Base-by-base conservation (phyloP, 148 eudicot genomes). In the Silene conica region DNA sequence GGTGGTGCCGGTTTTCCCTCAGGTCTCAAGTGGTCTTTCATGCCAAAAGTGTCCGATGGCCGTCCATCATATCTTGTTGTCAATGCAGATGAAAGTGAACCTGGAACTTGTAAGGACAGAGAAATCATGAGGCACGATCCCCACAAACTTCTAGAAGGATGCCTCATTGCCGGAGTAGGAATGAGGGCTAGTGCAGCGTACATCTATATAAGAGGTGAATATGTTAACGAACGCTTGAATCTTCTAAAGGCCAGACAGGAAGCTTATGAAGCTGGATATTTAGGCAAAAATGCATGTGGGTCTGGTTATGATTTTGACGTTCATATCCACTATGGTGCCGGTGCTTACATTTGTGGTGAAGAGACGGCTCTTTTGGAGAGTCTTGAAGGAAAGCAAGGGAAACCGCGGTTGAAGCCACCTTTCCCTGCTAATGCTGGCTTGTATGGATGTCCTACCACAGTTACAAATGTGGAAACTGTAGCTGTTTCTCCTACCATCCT, bases 1-100 rank as follows among this genome's bases (percentile, higher is more conserved):
- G 98, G 98, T 81, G 98, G 98, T 66, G 98, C 98, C 70, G 98
- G 98, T 77, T 94, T 94, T 77, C 96, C 97, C 9, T 91, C 98
- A 38, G 98, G 98, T n/a, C 90, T 94, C 3, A 94, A 94, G 72
- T 94, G 98, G 98, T 89, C 96, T 14, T 94, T 94, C 81, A 91
- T 94, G 98, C 98, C 98, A 23, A 94, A 94, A 78, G 87, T 80
- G 19, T 85, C 98, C 21, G 97, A 91, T 78, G 97, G 96, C 8
- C 93, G 93, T 62, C 97, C 96, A 58, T 91, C 97, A 5, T 94
- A 94, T 78, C 96, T 94, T 76, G 96, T 91, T 76, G 97, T 91
- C 63, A 94, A 94, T 82, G 98, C 98, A 31, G 93, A 94, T 87
- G 98, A 94, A 86, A 91, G 97, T 88, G 98, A 94, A 79, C 98